Evolutionary conservation across 2,329 filamentous ascomycete species (phyloP).

Genomic region (Aureobasidium uvarum): DNA sequence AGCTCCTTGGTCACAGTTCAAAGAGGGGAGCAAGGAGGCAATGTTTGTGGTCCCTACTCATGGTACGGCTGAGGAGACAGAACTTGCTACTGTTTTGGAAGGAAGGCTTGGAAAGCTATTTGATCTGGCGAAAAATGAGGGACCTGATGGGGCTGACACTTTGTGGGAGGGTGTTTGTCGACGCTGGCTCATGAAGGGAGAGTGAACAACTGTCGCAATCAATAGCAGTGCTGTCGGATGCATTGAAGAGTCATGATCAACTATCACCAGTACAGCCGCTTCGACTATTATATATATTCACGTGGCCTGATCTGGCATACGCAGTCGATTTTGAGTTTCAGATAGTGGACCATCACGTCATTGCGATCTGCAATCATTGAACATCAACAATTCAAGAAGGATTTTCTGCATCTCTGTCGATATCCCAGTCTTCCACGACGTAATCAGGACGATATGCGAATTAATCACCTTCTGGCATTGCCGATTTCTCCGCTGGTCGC

Average conservation of each 20-base stretch:
- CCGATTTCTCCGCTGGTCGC: background rate
- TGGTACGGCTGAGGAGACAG: background rate
- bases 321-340: too few relatives aligned
- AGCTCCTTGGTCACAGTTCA: constrained; percentile 25
- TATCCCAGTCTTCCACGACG: too few relatives aligned
- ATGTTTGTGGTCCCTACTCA: background rate
- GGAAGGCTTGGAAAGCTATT: constrained; percentile 2
- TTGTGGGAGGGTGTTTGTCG: constrained; percentile 26
- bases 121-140: constrained; percentile 1
- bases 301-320: too few relatives aligned
- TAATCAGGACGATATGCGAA: background rate
- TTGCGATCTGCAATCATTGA: too few relatives aligned
- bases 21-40: background rate
- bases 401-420: too few relatives aligned
- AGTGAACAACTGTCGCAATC: background rate
- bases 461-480: background rate
- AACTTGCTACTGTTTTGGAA: background rate
- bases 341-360: too few relatives aligned
- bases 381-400: too few relatives aligned
- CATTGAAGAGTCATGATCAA: too few relatives aligned
- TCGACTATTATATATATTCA: too few relatives aligned
- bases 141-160: constrained; percentile 8
- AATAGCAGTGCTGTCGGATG: too few relatives aligned
- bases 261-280: too few relatives aligned
- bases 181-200: constrained; percentile 26